Percentiles rank a stretch among this genome's conserved stretches.
Evolutionary conservation across 441 rosid genomes (phyloP).

Genomic region (Gossypium aridum): DNA sequence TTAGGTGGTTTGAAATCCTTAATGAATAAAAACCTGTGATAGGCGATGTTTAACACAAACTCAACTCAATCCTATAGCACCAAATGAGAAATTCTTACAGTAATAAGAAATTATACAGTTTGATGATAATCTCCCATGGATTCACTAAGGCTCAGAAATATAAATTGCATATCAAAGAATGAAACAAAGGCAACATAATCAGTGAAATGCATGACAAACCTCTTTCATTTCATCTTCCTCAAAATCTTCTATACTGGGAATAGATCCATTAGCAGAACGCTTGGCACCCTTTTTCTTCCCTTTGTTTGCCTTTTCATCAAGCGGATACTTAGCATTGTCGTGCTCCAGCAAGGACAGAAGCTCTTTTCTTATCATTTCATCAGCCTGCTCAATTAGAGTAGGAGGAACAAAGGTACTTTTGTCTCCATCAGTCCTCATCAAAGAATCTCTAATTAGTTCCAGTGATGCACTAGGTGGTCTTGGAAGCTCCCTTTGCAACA

Average conservation of each 20-base stretch:
- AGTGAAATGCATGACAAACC: constrained; percentile 31
- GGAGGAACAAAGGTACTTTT: constrained; percentile 95
- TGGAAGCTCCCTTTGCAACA: constrained; percentile 94
- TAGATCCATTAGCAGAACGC: constrained; percentile 48
- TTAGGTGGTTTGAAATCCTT: not conserved
- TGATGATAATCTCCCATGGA: not conserved
- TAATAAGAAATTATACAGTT: not conserved
- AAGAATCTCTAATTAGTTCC: constrained; percentile 76
- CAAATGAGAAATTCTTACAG: not conserved
- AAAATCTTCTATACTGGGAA: constrained; percentile 66
- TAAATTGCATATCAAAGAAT: not conserved
- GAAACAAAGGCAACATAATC: not conserved
- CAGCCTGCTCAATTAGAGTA: constrained; percentile 79
- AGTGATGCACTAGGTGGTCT: constrained; percentile 87
- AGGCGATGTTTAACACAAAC: not conserved
- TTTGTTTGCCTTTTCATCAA: constrained; percentile 58
- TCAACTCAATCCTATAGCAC: not conserved
- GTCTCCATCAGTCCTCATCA: constrained; percentile 78
- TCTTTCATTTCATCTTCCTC: constrained; percentile 76
- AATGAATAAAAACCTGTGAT: not conserved
- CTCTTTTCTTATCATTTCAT: constrained; percentile 80
- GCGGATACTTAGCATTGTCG: constrained; percentile 96
- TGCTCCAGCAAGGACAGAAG: constrained; percentile 74
- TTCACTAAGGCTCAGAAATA: not conserved
- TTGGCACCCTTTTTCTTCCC: constrained; percentile 82